phyloP scores from a whole-genome alignment of 306 rosid species.

The Prunus davidiana region DNA sequence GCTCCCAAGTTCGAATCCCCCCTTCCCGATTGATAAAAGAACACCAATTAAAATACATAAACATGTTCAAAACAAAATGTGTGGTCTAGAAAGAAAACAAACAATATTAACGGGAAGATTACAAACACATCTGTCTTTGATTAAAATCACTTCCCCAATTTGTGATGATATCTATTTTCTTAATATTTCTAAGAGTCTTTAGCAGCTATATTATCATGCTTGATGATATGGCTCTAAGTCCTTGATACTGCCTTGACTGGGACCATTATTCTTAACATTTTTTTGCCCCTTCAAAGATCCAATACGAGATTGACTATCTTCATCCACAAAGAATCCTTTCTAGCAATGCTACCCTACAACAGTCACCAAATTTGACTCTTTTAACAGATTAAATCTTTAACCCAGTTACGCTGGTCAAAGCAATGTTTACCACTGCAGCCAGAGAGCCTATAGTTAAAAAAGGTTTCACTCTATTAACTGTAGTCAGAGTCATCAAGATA shows the following conservation, averaged over 20 bases:
- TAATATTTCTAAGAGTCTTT: neutral
- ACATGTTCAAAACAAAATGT: neutral
- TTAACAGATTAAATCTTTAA: neutral
- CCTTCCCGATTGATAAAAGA: too few relatives aligned
- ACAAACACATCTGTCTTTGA: neutral
- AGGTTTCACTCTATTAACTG: neutral
- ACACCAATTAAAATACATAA: neutral
- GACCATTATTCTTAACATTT: neutral
- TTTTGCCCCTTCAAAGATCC: neutral
- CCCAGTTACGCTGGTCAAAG: neutral
- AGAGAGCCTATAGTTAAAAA: neutral
- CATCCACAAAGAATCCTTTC: neutral
- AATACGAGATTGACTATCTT: neutral
- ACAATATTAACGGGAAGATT: neutral
- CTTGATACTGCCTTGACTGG: neutral
- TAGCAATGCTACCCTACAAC: neutral
- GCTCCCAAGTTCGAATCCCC: neutral
- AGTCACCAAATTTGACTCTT: neutral
- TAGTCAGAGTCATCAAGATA: neutral
- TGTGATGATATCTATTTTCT: too few relatives aligned
- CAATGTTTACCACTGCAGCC: neutral
- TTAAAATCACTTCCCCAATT: neutral
- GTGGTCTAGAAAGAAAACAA: neutral
- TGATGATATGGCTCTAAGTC: neutral
- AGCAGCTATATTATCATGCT: neutral